Base-by-base conservation (phyloP, 768 basidiomycete genomes). In the Lactarius indigo region DNA sequence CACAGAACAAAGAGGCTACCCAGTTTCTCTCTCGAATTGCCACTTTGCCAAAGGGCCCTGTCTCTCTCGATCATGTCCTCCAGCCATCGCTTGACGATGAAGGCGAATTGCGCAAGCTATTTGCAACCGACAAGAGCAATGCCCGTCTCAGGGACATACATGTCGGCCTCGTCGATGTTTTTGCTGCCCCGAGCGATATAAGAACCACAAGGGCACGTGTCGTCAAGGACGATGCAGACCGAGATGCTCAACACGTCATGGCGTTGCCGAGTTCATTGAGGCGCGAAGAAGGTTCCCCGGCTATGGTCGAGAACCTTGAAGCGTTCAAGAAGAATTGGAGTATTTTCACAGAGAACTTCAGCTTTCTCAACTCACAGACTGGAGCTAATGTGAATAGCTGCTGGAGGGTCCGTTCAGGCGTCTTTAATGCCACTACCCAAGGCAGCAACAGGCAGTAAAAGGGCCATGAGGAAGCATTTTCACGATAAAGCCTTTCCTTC, bases 281-380 rank as follows among this genome's bases (percentile, higher is more conserved):
- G 56, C 82, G 82, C 73, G 74, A 79, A 64, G 83, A 86, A 54
- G 84, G 85, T 35, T 72, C 76, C 2, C 81, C 82, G 2, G 76
- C 79, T 58, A 85, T 84, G 76, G 83, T 83, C 13, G 69, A 76
- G 1, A 76, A 76, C 69, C 72, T 87, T 12, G 86, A 86, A 26
- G 82, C 84, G 57, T 89, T 87, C 78, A 82, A 82, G 76, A 82
- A 81, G 76, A 86, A 86, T 71, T 89, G 86, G 86, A 65, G 80
- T 13, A 78, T 87, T 50, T 89, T 89, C 74, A 83, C 82, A 15
- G 86, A 89, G 71, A 84, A 83, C n/a, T 2, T 84, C 85, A 4
- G n/a, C 76, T 88, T 13, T 84, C 83, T 12, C 85, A 87, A 71
- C 76, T 87, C 18, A 31, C 78, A 42, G 82, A 87, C 70, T 88